These are phyloP conservation scores for Floccularia luteovirens DNA, from an alignment of 768 basidiomycete species.

Conservation along the genomic window DNA sequence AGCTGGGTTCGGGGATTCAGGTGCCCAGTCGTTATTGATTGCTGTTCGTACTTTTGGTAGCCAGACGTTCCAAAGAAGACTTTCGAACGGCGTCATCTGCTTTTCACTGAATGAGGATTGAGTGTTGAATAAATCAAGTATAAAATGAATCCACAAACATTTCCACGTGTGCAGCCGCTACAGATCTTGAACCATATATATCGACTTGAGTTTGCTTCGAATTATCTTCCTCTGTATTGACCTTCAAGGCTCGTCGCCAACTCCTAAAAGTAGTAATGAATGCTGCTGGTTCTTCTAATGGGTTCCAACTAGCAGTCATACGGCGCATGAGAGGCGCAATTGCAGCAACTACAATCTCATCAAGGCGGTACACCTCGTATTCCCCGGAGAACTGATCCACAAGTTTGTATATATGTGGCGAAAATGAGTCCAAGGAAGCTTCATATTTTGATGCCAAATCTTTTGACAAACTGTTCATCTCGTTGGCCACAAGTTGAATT, in stretches of 20 bases:
- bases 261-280: constrained; percentile 59
- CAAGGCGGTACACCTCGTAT: constrained; percentile 71
- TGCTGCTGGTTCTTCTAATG: constrained; percentile 65
- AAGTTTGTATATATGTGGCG: constrained; percentile 66
- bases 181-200: constrained; percentile 43
- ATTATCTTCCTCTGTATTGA: constrained; percentile 38
- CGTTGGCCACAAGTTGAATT: constrained; percentile 67
- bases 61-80: constrained; percentile 92
- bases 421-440: constrained; percentile 66
- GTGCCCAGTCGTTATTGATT: constrained; percentile 93
- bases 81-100: constrained; percentile 93
- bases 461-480: constrained; percentile 59
- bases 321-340: constrained; percentile 78
- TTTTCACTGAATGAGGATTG: constrained; percentile 30
- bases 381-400: constrained; percentile 62
- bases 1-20: constrained; percentile 63
- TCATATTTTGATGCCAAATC: constrained; percentile 62
- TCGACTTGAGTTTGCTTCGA: constrained; percentile 40
- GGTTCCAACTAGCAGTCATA: constrained; percentile 73
- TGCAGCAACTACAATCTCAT: constrained; percentile 91
- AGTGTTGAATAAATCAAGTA: constrained; percentile 1
- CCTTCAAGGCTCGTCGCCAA: constrained; percentile 64
- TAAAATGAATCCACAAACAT: constrained; percentile 22
- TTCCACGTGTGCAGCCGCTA: constrained; percentile 17
- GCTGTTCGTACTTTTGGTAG: constrained; percentile 88